Base-by-base conservation (phyloP, 805 yeast species). In the Metschnikowia continentalis region DNA sequence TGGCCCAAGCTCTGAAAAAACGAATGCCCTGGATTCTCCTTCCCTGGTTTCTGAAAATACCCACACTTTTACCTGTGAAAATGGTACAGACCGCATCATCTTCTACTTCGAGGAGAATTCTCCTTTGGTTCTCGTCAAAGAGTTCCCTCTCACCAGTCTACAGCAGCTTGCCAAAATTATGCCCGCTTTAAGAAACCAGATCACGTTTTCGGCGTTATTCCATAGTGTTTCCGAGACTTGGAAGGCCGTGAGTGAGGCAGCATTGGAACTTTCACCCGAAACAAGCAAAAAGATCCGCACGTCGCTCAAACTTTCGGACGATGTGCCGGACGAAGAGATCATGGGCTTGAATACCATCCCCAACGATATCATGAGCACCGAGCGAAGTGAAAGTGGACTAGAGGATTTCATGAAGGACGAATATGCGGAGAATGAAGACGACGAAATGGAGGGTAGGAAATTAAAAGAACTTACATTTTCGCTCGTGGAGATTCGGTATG, bases 261-360 rank as follows among this genome's bases (percentile, higher is more conserved):
- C 50, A 19, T 23, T 23, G 22, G 68, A 65, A 30, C 35, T 44
- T 5, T 13, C 17, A 35, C 33, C 47, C 17, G 40, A 35, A 35
- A 54, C 61, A 3, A 69, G 63, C 44, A 61, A 63, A 44, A 70
- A 61, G 46, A 58, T 74, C 37, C 66, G 66, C 42, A 68, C 68
- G 33, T 61, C 75, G 3, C 61, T 73, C 35, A 68, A 68, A 47
- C 55, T 74, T 22, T 55, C 75, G 3, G 61, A 62, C 35, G 70
- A 70, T 47, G 72, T 69, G 20, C 66, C 74, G 1, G 73, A 71
- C 48, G 76, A 71, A 47, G 76, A 74, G 54, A 60, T 73, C 11
- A 49, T 69, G 19, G 69, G 71, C 7, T 58, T 74, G 42, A 68
- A 59, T 57, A 65, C 71, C 2, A 57, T 67, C 2, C 54, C 67